Evolutionary conservation across 1,284 basidiomycete species (phyloP), one percentile per base, ranked within the genome.

Genomic region (Puccinia triticina): DNA sequence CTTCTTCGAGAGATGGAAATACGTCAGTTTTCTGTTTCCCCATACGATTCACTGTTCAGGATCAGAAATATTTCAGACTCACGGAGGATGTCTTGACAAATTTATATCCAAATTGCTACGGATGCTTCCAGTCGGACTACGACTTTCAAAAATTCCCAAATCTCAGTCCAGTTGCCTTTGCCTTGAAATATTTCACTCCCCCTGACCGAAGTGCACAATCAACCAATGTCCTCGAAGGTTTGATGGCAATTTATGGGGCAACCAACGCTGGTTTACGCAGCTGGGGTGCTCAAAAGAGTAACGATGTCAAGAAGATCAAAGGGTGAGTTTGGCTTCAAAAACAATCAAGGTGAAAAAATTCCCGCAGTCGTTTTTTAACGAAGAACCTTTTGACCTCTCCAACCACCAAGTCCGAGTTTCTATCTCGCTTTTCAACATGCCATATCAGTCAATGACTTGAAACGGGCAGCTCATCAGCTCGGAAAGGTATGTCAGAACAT

Each of bases 221-320:
- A 29, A 74, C 72, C 26, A 26, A n/a, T 3, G 32, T 4, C 5
- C 48, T 74, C 2, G 50, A 74, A n/a, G 32, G 11, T 11, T 14
- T 74, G 12, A 2, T 74, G 32, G 32, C 29, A 16, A 16, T 74
- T 21, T 74, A 74, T n/a, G 26, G 2, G 2, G 72, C 72, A 2
- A 74, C 72, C 12, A 74, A 74, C 34, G 72, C 72, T 34, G 72
- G 72, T 5, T 74, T 74, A 34, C 46, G 72, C 3, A 74, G 50
- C 21, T 57, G 10, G 29, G 72, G 72, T 4, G 21, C 7, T 4
- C 11, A 18, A 21, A 32, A 37, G 16, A 32, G 29, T 0, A 10
- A n/a, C 0, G 48, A 74, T 12, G 50, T 74, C n/a, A 53, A 37
- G 11, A 55, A 57, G 40, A 74, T 74, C 43, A 74, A 74, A 74